Evolutionary conservation across 1,284 basidiomycete species (phyloP).

Genomic region (Ustilago hordei): DNA sequence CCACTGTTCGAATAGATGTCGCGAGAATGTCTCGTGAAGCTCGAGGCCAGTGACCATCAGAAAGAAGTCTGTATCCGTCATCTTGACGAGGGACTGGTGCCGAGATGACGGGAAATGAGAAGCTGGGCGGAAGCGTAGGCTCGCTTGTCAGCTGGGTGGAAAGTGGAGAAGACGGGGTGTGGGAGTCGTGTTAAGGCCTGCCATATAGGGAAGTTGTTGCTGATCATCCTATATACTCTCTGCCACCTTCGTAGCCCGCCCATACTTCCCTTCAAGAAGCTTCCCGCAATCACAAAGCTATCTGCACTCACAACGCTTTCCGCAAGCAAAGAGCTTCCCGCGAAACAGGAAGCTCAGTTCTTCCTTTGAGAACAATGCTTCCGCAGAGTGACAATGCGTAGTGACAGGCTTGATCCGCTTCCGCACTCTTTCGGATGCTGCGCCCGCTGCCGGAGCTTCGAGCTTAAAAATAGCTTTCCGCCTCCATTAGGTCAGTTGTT

Average conservation of each 20-base stretch:
- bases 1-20: conserved; percentile 9
- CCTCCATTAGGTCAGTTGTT: too few species aligned
- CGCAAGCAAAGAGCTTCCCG: neutral
- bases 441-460: neutral
- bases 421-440: neutral
- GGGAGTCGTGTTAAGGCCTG: too few species aligned
- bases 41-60: conserved; percentile 11
- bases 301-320: too few species aligned
- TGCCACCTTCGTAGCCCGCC: too few species aligned
- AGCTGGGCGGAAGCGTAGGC: neutral
- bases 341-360: neutral
- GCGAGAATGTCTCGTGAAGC: neutral
- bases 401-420: conserved; percentile 1
- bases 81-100: neutral
- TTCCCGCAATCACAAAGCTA: neutral
- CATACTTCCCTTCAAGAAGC: too few species aligned
- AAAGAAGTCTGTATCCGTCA: conserved; percentile 8
- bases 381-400: conserved; percentile 1
- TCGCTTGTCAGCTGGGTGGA: too few species aligned
- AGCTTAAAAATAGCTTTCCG: too few species aligned
- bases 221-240: too few species aligned
- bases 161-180: too few species aligned
- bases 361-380: neutral
- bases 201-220: neutral
- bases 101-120: neutral